phyloP scores from a whole-genome alignment of 306 rosid species.

The Clitoria ternatea region DNA sequence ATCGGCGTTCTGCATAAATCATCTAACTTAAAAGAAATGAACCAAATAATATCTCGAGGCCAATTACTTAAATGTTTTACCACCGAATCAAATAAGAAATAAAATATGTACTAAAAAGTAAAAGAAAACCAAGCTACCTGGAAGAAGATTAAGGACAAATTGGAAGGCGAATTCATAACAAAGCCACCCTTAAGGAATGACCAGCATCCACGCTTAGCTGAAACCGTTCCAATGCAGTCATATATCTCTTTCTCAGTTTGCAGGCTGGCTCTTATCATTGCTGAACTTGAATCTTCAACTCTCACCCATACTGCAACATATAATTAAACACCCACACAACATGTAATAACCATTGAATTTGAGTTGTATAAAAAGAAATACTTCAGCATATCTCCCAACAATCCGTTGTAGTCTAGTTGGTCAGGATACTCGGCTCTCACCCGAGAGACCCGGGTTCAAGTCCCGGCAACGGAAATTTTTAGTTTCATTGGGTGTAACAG shows the following conservation, averaged over 20 bases:
- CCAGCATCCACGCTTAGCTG: conserved; percentile 81
- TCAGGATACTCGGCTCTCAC: conserved; percentile 84
- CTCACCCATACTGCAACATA: conserved; percentile 62
- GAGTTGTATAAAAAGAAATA: too few relatives aligned
- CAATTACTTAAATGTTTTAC: not conserved
- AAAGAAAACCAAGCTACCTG: conserved; percentile 33
- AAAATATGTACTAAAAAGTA: too few relatives aligned
- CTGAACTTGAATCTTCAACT: conserved; percentile 45
- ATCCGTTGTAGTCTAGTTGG: conserved; percentile 81
- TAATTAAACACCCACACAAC: not conserved
- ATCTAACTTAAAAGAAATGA: not conserved
- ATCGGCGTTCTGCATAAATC: conserved; percentile 40
- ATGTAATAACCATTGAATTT: not conserved
- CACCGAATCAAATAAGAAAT: not conserved
- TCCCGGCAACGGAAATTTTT: conserved; percentile 63
- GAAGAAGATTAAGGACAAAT: conserved; percentile 47
- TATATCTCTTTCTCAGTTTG: conserved; percentile 36
- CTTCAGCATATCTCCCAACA: too few relatives aligned
- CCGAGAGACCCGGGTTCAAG: conserved; percentile 83
- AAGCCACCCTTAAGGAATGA: conserved; percentile 98
- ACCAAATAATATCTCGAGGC: not conserved
- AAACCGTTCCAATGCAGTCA: conserved; percentile 66
- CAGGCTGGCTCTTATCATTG: conserved; percentile 54
- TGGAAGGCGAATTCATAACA: conserved; percentile 40
- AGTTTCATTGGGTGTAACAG: too few relatives aligned